Conservation (phyloP, 257 asterid genomes). For the Orobanche coerulescens region DNA sequence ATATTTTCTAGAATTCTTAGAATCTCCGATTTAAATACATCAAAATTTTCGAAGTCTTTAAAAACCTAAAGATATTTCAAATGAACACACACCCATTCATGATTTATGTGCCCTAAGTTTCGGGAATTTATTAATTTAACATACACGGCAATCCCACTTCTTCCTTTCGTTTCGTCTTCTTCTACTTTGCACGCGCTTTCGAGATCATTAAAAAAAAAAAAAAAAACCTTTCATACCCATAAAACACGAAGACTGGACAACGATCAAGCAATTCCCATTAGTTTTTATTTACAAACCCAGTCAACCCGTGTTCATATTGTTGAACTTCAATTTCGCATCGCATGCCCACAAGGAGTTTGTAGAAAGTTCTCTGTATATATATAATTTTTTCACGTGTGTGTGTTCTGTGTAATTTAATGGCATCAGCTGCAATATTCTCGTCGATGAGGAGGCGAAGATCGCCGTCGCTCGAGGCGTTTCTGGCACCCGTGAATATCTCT, state of each 20-base stretch:
- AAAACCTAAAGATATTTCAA: no score
- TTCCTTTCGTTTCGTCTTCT: conserved; percentile 1
- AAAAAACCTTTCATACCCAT: not conserved
- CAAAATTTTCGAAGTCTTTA: no score
- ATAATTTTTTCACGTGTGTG: not conserved
- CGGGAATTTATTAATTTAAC: no score
- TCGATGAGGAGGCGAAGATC: conserved; percentile 81
- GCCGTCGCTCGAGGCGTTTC: conserved; percentile 73
- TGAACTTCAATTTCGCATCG: conserved; percentile 11
- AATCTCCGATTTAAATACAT: no score
- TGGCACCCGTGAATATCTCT: conserved; percentile 72
- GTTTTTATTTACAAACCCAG: no score
- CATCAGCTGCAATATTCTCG: conserved; percentile 76
- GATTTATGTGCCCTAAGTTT: no score
- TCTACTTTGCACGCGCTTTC: conserved; percentile 40
- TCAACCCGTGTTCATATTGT: not conserved
- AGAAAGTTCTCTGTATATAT: not conserved
- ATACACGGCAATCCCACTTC: conserved; percentile 15
- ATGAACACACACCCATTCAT: no score
- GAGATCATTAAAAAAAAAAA: no score
- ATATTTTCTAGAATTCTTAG: no score
- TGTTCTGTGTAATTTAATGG: conserved; percentile 35
- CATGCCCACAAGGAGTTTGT: conserved; percentile 13
- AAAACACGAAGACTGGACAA: not conserved
- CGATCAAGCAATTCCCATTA: not conserved